Evolutionary conservation across 2,329 filamentous ascomycete genomes (phyloP), one percentile per base, ranked within the genome.

Genomic region (Madurella mycetomatis): DNA sequence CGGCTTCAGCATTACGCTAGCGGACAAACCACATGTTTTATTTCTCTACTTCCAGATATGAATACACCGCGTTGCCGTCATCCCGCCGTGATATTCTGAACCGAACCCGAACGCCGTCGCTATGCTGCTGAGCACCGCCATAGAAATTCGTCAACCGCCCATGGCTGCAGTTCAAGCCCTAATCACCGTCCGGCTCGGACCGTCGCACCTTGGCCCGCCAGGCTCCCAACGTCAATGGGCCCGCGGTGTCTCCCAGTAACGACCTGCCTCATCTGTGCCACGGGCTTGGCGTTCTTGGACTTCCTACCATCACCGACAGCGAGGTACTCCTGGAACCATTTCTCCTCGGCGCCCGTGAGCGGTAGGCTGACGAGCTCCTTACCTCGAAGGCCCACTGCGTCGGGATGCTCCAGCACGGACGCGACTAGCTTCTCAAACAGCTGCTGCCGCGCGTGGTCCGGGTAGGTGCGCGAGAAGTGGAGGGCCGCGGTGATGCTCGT

Each of bases 301-400:
- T 75, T 78, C 64, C 82, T 83, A 2, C 87, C 87, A 43, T 83
- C 82, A 11, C 87, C 86, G 4, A 75, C 73, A 0, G 82, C 75
- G 39, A 95, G 72, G 54, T 80, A 86, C 25, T 86, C 81, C 60
- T 86, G 83, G 58, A 95, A 83, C 86, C 88, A 92, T 4, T 66
- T 67, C 66, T 92, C 88, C 66, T 95, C 90, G 16, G 81, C 74
- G 1, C 75, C 67, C 54, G 83, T 83, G n/a, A 95, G 80, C 0
- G 89, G 87, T 57, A 92, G 70, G 57, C 86, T 85, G 9, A 90
- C 79, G 0, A 95, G 75, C 67, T 92, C 87, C 44, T 83, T 79
- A 0, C 84, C 83, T 16, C 81, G 80, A 15, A 78, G 74, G 2
- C 82, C 80, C 2, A 70, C 68, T 1, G 4, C 73, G 71, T 13